phyloP scores from a whole-genome alignment of 2,329 filamentous ascomycete species.

The Colletotrichum truncatum region DNA sequence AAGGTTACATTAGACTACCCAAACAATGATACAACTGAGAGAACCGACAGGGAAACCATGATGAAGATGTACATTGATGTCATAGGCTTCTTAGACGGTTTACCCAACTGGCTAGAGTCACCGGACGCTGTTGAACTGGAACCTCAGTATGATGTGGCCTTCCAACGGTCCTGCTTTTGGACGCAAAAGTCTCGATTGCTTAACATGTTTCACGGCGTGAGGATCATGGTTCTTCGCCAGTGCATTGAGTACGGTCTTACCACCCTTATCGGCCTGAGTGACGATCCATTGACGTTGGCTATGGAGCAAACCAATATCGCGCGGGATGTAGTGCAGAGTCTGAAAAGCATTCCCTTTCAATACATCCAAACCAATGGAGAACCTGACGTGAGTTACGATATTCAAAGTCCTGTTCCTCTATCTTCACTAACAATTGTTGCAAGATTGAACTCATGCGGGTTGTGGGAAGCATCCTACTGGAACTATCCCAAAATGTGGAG shows the following conservation, averaged over 20 bases:
- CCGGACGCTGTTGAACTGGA: background rate
- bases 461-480: constrained; percentile 47
- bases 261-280: background rate
- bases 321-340: background rate
- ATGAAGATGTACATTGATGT: background rate
- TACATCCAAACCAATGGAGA: constrained; percentile 20
- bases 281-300: background rate
- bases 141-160: background rate
- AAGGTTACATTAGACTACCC: background rate
- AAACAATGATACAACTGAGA: background rate
- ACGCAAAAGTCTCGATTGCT: background rate
- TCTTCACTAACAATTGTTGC: background rate
- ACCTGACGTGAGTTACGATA: background rate
- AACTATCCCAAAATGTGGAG: constrained; percentile 33
- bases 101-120: background rate
- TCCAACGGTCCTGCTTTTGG: background rate
- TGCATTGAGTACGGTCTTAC: background rate
- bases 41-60: background rate
- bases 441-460: constrained; percentile 51
- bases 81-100: background rate
- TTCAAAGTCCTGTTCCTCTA: background rate
- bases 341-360: constrained; percentile 6
- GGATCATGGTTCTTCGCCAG: background rate
- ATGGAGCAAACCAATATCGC: constrained; percentile 19
- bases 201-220: constrained; percentile 8